Base-by-base conservation (phyloP, 108 stramenopile species). In the Stephanodiscus triporus region DNA sequence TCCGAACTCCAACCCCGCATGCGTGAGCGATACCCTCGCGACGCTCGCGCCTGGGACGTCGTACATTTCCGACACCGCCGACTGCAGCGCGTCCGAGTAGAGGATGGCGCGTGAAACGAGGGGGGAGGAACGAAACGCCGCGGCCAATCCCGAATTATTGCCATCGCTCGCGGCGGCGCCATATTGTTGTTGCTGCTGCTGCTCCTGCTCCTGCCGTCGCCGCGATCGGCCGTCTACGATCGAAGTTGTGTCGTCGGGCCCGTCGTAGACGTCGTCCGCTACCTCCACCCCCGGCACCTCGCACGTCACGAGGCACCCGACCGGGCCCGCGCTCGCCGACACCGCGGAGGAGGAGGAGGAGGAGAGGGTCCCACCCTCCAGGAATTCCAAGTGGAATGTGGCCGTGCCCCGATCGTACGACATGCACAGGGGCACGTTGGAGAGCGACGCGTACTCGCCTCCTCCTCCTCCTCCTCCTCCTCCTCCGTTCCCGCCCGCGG, bases 91-190 rank as follows among this genome's bases (percentile, higher is more conserved):
- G 53, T 84, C 78, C n/a, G 82, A 84, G 53, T 75, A 68, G 0
- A 90, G 59, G 63, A 86, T 80, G 24, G 87, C 84, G 14, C 87
- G 80, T 20, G 87, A 78, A 5, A 87, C 62, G 4, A 87, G 42
- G 10, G 86, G 84, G 1, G 65, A 66, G 1, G 82, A 85, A n/a
- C 86, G 81, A 73, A 88, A 90, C 19, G 89, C 89, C 29, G 56
- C n/a, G 22, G 81, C 86, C 22, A 90, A 58, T 6, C 78, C 80
- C 6, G 79, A 68, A 8, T 68, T 57, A 32, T 56, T 66, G 53
- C 30, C 45, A 59, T 66, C 20, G 14, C 23, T 9, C n/a, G n/a
- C n/a, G n/a, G n/a, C n/a, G n/a, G n/a, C n/a, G n/a, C n/a, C n/a
- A n/a, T n/a, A n/a, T n/a, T n/a, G n/a, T n/a, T n/a, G n/a, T n/a